Percentiles rank a stretch among this genome's conserved stretches.
Conservation (phyloP, 345 rosid species). For the Noccaea bulbosa region DNA sequence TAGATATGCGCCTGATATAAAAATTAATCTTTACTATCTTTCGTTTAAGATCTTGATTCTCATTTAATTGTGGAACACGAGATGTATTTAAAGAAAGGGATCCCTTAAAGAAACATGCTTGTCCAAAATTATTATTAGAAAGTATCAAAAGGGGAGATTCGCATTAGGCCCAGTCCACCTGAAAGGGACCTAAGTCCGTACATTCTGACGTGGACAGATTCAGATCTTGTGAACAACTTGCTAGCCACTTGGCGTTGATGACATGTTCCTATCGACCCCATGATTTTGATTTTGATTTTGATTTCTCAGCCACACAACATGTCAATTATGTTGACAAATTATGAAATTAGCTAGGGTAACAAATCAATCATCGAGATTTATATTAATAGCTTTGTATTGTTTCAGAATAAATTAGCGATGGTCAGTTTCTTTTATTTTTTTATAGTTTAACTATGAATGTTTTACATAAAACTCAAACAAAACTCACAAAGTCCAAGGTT, state of each 20-base stretch:
- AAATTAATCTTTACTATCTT: neutral
- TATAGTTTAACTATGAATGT: too few relatives aligned
- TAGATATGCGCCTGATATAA: constrained; percentile 20
- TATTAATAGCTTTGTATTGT: too few relatives aligned
- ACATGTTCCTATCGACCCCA: constrained; percentile 15
- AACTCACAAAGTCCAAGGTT: too few relatives aligned
- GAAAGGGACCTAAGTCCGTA: constrained; percentile 40
- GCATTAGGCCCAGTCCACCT: constrained; percentile 38
- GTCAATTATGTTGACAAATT: too few relatives aligned
- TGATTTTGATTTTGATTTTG: neutral
- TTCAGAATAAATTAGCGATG: too few relatives aligned
- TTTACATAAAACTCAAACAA: too few relatives aligned
- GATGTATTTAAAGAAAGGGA: neutral
- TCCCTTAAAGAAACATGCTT: neutral
- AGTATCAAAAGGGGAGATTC: constrained; percentile 29
- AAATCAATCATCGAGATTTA: too few relatives aligned
- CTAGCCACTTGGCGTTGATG: constrained; percentile 20
- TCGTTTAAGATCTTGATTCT: too few relatives aligned
- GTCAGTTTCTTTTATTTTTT: too few relatives aligned
- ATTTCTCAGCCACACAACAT: neutral
- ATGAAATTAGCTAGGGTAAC: too few relatives aligned
- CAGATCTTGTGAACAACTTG: constrained; percentile 28
- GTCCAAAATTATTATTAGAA: neutral
- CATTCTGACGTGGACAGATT: constrained; percentile 22
- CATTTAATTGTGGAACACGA: neutral